Conservation (phyloP, 1,284 basidiomycete species). For the Sutorius eximius region DNA sequence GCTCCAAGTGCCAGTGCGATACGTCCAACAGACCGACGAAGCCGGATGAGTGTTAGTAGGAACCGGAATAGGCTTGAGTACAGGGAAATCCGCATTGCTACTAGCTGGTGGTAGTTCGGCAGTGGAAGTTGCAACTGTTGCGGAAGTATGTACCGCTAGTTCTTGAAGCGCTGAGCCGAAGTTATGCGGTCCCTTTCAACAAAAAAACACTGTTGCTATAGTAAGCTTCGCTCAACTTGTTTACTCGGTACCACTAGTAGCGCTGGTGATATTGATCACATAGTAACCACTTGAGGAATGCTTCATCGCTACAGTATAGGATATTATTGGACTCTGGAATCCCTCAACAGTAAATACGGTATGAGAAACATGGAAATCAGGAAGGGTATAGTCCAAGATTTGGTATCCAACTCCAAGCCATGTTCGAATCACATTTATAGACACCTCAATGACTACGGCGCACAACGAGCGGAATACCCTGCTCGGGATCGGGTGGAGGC, state of each 20-base stretch:
- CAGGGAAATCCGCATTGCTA: neutral
- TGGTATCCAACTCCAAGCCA: neutral
- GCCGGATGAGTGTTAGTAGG: constrained; percentile 8
- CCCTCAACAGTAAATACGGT: neutral
- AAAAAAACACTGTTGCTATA: too few species aligned
- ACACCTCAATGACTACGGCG: neutral
- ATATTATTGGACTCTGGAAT: too few species aligned
- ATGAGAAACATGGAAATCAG: neutral
- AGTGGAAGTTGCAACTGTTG: too few species aligned
- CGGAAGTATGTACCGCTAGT: too few species aligned
- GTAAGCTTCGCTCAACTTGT: too few species aligned
- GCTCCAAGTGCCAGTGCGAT: constrained; percentile 4
- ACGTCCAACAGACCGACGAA: constrained; percentile 3
- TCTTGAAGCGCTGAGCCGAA: too few species aligned
- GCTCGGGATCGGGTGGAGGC: neutral
- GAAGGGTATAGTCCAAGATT: neutral
- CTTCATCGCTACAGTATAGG: too few species aligned
- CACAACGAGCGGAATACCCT: neutral
- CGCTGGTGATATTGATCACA: too few species aligned
- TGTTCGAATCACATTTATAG: neutral
- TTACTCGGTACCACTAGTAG: neutral
- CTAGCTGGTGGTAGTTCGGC: neutral
- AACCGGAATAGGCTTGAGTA: constrained; percentile 1
- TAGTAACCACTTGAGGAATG: too few species aligned
- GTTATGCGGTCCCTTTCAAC: too few species aligned